Conservation (phyloP, 176 grass and related monocot species). For the Elaeis guineensis region DNA sequence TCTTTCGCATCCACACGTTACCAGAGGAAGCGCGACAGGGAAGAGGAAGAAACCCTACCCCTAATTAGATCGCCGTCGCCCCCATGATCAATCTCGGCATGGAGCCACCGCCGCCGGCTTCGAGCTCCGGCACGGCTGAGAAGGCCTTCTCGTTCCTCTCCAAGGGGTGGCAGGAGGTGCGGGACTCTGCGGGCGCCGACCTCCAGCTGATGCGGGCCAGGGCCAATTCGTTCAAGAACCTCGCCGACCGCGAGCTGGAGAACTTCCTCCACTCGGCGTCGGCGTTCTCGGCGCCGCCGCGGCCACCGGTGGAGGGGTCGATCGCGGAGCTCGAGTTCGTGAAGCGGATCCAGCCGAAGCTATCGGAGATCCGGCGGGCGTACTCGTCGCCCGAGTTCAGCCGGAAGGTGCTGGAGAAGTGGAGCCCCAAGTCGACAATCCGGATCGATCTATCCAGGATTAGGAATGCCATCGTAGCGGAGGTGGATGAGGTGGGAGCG, state of each 20-base stretch:
- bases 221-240: slow-evolving; percentile 23
- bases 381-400: slow-evolving; percentile 41
- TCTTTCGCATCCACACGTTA: no score
- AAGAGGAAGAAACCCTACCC: neutral
- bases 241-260: slow-evolving; percentile 48
- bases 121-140: slow-evolving; percentile 24
- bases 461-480: slow-evolving; percentile 59
- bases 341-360: slow-evolving; percentile 35
- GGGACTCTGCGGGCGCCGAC: slow-evolving; percentile 38
- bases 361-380: slow-evolving; percentile 34
- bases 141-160: slow-evolving; percentile 76
- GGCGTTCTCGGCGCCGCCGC: slow-evolving; percentile 27
- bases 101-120: slow-evolving; percentile 28
- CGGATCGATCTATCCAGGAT: slow-evolving; percentile 68
- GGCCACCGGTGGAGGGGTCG: slow-evolving; percentile 14
- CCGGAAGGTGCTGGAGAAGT: slow-evolving; percentile 39
- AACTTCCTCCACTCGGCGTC: slow-evolving; percentile 51
- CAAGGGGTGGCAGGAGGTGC: slow-evolving; percentile 58
- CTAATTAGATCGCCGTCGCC: neutral
- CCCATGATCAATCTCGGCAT: slow-evolving; percentile 57
- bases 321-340: slow-evolving; percentile 36
- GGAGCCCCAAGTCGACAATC: slow-evolving; percentile 40
- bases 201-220: slow-evolving; percentile 68
- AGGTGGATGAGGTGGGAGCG: slow-evolving; percentile 25
- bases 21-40: no score